Evolutionary conservation across 495 filamentous ascomycete species (phyloP), one percentile per base, ranked within the genome.

Genomic region (Diplogelasinospora grovesii): DNA sequence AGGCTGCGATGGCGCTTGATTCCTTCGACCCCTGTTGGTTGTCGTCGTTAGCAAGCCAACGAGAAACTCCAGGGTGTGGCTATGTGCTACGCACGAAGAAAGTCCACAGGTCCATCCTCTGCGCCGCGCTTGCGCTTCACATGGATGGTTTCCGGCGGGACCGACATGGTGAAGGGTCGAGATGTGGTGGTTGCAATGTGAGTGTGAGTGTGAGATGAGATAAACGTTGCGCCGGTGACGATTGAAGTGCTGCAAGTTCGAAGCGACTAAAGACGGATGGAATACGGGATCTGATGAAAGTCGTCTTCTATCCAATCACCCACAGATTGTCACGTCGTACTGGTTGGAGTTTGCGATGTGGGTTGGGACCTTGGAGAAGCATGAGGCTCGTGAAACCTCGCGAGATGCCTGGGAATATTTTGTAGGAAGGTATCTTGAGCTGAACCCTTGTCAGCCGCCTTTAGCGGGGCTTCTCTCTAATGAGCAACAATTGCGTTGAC

Each of bases 111-210:
- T 5, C 52, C 52, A 11, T 75, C 73, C 20, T 75, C 73, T 8
- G 53, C 63, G 19, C 61, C 64, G 43, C 61, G 61, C 55, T 74
- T 77, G 49, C 74, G 66, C 65, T 77, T 77, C 39, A 77, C 63
- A 20, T 65, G 64, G 57, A 77, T 70, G 8, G 61, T 56, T 31
- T 64, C 54, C 8, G 74, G 74, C 8, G 74, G 72, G n/a, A 69
- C 48, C 39, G 70, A 68, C 69, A 73, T 73, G 39, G 24, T 28
- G 34, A 26, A 40, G 23, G 34, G 36, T 8, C 20, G 15, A 22
- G 19, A 36, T 30, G 44, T 40, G 36, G 36, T 7, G 27, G 19
- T 29, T 39, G 38, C 39, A 24, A 36, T 18, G 48, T 34, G 30
- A 19, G 14, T 22, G 5, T 10, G 19, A 5, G 30, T 33, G 30